These are phyloP conservation scores for Russula sp. DNA, from an alignment of 768 basidiomycete genomes.

Conservation along the genomic window DNA sequence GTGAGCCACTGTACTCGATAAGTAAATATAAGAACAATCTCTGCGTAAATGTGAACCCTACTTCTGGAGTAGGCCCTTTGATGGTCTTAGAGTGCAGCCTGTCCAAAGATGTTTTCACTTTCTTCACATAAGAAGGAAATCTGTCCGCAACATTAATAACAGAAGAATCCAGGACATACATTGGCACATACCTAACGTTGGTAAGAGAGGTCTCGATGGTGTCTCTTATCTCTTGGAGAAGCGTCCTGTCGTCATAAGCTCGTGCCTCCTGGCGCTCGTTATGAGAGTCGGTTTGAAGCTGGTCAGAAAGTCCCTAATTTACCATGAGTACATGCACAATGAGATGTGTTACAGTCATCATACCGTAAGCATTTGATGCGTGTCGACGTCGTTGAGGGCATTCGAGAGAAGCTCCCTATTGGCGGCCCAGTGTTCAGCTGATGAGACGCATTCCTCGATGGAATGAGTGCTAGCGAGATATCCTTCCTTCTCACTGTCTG, in stretches of 20 bases:
- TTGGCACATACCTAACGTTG: neutral
- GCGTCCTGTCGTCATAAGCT: slow-evolving; percentile 5
- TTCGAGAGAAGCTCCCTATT: slow-evolving; percentile 9
- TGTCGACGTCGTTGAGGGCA: slow-evolving; percentile 3
- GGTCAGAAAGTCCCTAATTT: neutral
- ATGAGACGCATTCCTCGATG: neutral
- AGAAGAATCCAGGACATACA: neutral
- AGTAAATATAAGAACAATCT: neutral
- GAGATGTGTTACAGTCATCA: neutral
- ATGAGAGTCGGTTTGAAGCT: neutral
- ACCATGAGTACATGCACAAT: neutral
- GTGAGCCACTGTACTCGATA: slow-evolving; percentile 9
- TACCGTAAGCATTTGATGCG: neutral
- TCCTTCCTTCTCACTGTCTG: slow-evolving; percentile 13
- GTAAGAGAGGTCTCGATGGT: neutral
- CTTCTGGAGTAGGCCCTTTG: neutral
- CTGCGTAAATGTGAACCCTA: neutral
- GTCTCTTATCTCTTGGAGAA: slow-evolving; percentile 4
- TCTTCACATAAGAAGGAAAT: slow-evolving; percentile 3
- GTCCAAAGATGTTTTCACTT: neutral
- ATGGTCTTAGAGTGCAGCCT: neutral
- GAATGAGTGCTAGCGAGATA: neutral
- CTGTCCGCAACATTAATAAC: neutral
- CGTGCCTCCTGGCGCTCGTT: slow-evolving; percentile 10
- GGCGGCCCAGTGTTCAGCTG: slow-evolving; percentile 1